phyloP scores from a whole-genome alignment of 306 rosid genomes.

The Pachyrhizus erosus region DNA sequence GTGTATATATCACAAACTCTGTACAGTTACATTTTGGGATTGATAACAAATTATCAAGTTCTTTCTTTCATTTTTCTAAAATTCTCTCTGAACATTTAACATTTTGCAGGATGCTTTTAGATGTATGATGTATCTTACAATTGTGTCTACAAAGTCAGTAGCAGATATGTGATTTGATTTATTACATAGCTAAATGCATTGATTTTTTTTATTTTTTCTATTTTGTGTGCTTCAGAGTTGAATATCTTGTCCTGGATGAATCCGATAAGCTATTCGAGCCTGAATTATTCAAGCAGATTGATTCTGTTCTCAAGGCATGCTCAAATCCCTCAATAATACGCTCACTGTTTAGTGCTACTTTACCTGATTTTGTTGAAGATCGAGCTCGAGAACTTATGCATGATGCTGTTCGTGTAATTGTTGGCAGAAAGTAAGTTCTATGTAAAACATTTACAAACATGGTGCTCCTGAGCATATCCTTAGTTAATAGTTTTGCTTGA shows the following conservation, averaged over 20 bases:
- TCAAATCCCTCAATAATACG: conserved; percentile 87
- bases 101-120: conserved; percentile 23
- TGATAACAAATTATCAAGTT: no score
- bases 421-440: conserved; percentile 89
- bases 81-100: no score
- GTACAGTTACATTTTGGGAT: no score
- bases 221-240: conserved; percentile 70
- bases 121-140: neutral
- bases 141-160: neutral
- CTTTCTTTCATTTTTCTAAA: no score
- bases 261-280: conserved; percentile 98
- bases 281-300: conserved; percentile 81
- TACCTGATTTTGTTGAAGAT: conserved; percentile 95
- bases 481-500: conserved; percentile 4
- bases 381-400: conserved; percentile 94
- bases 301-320: conserved; percentile 85
- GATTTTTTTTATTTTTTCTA: conserved; percentile 32
- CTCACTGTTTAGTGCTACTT: conserved; percentile 91
- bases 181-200: conserved; percentile 20
- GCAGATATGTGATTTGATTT: conserved; percentile 11
- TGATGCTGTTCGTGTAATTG: conserved; percentile 92
- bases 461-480: conserved; percentile 12
- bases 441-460: conserved; percentile 24
- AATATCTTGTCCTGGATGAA: conserved; percentile 92
- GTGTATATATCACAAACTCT: no score